Evolutionary conservation across 1,284 basidiomycete genomes (phyloP).

Genomic region (Chalciporus piperatoides): DNA sequence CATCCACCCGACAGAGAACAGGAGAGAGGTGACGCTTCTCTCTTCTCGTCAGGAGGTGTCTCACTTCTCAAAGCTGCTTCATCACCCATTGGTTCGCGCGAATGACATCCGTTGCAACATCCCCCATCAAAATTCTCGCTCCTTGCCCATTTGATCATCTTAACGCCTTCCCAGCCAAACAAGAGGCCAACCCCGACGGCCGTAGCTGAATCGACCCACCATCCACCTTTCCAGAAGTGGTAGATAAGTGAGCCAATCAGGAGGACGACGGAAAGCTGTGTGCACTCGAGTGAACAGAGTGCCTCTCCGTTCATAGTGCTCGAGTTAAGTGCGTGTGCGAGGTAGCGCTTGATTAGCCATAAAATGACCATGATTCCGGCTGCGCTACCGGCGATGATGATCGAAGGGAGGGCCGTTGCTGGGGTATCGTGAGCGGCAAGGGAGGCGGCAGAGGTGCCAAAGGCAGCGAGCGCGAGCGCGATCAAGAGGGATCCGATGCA

Average conservation of each 20-base stretch:
- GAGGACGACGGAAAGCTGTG: conserved; percentile 35
- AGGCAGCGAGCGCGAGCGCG: conserved; percentile 36
- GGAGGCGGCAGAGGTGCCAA: conserved; percentile 35
- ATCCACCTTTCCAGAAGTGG: conserved; percentile 40
- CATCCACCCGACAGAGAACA: not conserved
- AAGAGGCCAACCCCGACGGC: conserved; percentile 38
- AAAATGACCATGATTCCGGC: conserved; percentile 39
- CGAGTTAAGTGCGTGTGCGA: conserved; percentile 42
- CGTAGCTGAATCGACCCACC: conserved; percentile 47
- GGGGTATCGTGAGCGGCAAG: conserved; percentile 37
- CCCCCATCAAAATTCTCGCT: conserved; percentile 23
- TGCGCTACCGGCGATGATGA: conserved; percentile 42
- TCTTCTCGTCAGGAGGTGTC: not conserved
- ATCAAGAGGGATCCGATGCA: conserved; percentile 39
- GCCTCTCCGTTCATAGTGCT: conserved; percentile 43
- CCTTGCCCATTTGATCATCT: conserved; percentile 3
- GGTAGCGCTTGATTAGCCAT: conserved; percentile 44
- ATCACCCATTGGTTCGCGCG: not conserved
- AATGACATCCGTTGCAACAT: not conserved
- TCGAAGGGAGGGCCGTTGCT: conserved; percentile 36
- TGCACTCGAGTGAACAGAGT: conserved; percentile 36
- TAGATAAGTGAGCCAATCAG: conserved; percentile 37
- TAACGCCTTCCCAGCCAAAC: conserved; percentile 30
- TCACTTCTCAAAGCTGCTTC: not conserved
- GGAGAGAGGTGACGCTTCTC: not conserved